Evolutionary conservation across 148 eudicot genomes (phyloP).

Genomic region (Fagopyrum esculentum): DNA sequence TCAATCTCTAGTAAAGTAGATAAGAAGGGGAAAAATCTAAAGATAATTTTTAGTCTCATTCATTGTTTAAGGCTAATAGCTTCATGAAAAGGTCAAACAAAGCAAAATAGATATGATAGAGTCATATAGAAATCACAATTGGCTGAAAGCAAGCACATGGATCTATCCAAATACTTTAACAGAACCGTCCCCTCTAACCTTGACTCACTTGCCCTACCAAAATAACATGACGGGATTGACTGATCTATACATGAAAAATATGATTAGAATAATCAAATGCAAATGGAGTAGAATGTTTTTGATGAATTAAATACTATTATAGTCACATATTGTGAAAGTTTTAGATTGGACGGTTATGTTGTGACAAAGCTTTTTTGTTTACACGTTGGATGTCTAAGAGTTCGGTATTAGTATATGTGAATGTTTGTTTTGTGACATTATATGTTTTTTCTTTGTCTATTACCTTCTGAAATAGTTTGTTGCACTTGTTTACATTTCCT

Average conservation of each 20-base stretch:
- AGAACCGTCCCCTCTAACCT: not conserved
- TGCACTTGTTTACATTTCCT: too few species aligned
- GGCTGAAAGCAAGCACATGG: not conserved
- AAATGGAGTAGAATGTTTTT: not conserved
- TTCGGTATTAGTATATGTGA: not conserved
- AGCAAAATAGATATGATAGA: not conserved
- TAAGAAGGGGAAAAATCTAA: not conserved
- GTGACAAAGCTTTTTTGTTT: not conserved
- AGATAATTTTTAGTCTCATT: not conserved
- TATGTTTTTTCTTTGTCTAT: too few species aligned
- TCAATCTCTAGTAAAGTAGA: not conserved
- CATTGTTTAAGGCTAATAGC: not conserved
- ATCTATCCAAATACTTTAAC: not conserved
- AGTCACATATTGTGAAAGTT: not conserved
- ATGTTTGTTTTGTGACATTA: too few species aligned
- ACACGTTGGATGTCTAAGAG: not conserved
- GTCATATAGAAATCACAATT: not conserved
- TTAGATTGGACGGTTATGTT: not conserved
- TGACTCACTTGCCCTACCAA: not conserved
- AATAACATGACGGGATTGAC: not conserved
- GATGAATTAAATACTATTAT: not conserved
- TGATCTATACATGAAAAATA: not conserved
- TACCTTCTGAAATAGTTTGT: too few species aligned
- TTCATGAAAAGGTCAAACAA: not conserved
- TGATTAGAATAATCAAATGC: not conserved